Percentiles rank a stretch among this genome's conserved stretches.
These are phyloP conservation scores for Rutidosis leptorrhynchoides DNA, from an alignment of 129 eudicot genomes.

Conservation along the genomic window DNA sequence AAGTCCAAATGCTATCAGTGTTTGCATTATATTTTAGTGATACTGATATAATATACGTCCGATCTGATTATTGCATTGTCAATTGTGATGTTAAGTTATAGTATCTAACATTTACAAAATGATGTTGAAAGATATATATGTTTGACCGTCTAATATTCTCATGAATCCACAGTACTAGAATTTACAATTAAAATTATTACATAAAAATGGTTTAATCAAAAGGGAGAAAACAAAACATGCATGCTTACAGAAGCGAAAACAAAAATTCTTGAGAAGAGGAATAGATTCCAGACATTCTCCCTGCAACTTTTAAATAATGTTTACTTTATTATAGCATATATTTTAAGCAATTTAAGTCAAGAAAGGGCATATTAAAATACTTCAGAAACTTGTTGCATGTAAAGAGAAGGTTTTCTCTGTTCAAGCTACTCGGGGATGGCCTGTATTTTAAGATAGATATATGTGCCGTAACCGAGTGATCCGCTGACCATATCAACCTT, in stretches of 20 bases:
- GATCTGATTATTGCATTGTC: too few relatives aligned
- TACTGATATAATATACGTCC: too few relatives aligned
- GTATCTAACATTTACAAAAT: too few relatives aligned
- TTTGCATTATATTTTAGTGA: too few relatives aligned
- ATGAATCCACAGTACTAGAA: not conserved
- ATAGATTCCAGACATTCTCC: slow-evolving; percentile 37
- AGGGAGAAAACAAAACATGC: slow-evolving; percentile 15
- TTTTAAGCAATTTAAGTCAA: not conserved
- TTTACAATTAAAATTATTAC: not conserved
- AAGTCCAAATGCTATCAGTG: too few relatives aligned
- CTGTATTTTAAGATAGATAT: too few relatives aligned
- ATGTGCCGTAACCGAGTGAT: too few relatives aligned
- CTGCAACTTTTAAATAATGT: slow-evolving; percentile 19
- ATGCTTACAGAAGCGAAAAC: slow-evolving; percentile 13
- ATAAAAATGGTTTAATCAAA: not conserved
- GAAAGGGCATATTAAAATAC: not conserved
- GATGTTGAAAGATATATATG: not conserved
- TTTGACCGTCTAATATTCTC: not conserved
- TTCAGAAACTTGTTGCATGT: not conserved
- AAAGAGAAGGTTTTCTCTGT: too few relatives aligned
- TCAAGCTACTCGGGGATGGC: too few relatives aligned
- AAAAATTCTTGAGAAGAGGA: slow-evolving; percentile 21
- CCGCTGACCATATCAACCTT: too few relatives aligned
- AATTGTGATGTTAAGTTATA: too few relatives aligned
- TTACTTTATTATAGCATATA: slow-evolving; percentile 1